phyloP scores from a whole-genome alignment of 1,284 basidiomycete species.

The Abortiporus biennis region DNA sequence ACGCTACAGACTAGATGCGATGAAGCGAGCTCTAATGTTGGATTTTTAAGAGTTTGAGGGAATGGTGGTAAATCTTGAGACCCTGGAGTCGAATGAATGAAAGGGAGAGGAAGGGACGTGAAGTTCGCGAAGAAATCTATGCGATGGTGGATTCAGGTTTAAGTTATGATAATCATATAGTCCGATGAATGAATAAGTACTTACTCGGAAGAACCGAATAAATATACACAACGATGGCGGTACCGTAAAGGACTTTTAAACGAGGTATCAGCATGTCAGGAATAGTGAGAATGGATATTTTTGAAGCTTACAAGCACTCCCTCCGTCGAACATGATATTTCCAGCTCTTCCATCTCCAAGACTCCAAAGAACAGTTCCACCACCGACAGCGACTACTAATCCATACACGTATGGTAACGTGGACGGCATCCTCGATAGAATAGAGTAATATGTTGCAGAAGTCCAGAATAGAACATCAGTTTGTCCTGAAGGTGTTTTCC shows the following conservation, averaged over 20 bases:
- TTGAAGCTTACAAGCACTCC: conserved; percentile 66
- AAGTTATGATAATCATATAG: too few relatives aligned
- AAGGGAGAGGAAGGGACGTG: conserved; percentile 39
- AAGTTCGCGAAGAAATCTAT: conserved; percentile 54
- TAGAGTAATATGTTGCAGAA: conserved; percentile 71
- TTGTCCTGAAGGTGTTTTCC: conserved; percentile 67
- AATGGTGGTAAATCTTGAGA: conserved; percentile 16
- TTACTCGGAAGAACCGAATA: conserved; percentile 71
- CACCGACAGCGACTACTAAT: conserved; percentile 51
- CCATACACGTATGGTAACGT: conserved; percentile 49
- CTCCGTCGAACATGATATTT: conserved; percentile 84
- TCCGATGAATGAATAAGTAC: conserved; percentile 27
- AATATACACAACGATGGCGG: conserved; percentile 60
- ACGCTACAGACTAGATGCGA: conserved; percentile 79
- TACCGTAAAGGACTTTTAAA: conserved; percentile 61
- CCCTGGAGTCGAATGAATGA: conserved; percentile 6
- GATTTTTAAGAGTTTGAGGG: conserved; percentile 39
- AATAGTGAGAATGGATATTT: conserved; percentile 3
- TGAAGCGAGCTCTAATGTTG: conserved; percentile 71
- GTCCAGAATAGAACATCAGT: conserved; percentile 73
- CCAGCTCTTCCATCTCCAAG: conserved; percentile 68
- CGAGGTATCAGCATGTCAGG: conserved; percentile 4
- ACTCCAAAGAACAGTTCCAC: conserved; percentile 65
- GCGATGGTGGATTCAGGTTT: too few relatives aligned
- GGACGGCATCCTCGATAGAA: conserved; percentile 59